Conservation (phyloP, 352 stramenopile genomes). For the Pythium sp. region DNA sequence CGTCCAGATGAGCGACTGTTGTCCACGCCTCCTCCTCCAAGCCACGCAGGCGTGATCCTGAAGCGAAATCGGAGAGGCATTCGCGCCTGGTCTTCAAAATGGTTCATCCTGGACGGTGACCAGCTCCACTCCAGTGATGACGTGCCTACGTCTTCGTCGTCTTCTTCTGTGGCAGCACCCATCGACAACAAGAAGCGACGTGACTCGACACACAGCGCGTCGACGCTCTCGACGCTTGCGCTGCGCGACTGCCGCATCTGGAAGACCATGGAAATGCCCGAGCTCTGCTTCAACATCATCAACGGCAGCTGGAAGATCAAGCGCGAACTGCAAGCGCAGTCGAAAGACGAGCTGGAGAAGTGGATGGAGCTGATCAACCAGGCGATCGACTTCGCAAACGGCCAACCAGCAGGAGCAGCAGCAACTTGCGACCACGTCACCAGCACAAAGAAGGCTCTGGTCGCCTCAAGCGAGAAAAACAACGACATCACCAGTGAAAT, state of each 20-base stretch:
- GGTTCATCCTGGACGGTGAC: conserved; percentile 66
- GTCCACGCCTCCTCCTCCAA: conserved; percentile 39
- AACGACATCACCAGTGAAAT: conserved; percentile 26
- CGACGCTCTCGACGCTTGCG: conserved; percentile 54
- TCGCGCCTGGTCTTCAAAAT: conserved; percentile 68
- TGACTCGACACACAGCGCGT: conserved; percentile 15
- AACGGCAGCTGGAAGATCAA: conserved; percentile 82
- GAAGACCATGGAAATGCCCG: conserved; percentile 87
- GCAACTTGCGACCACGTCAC: background rate
- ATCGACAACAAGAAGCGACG: conserved; percentile 9
- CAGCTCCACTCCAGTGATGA: conserved; percentile 73
- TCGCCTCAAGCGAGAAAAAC: conserved; percentile 6
- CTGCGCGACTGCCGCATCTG: conserved; percentile 77
- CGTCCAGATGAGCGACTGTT: conserved; percentile 18
- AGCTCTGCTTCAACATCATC: conserved; percentile 75
- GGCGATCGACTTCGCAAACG: conserved; percentile 74
- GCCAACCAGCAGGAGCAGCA: conserved; percentile 15
- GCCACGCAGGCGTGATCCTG: conserved; percentile 55
- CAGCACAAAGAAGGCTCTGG: conserved; percentile 11
- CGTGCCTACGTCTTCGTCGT: conserved; percentile 1
- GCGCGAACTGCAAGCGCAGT: conserved; percentile 66
- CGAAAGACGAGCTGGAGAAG: conserved; percentile 51
- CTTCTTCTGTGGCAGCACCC: conserved; percentile 22
- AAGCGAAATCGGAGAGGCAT: conserved; percentile 74
- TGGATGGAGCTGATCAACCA: conserved; percentile 79